Evolutionary conservation across 2,329 filamentous ascomycete species (phyloP), one percentile per base, ranked within the genome.

Genomic region (Phyllosticta citrichinensis): DNA sequence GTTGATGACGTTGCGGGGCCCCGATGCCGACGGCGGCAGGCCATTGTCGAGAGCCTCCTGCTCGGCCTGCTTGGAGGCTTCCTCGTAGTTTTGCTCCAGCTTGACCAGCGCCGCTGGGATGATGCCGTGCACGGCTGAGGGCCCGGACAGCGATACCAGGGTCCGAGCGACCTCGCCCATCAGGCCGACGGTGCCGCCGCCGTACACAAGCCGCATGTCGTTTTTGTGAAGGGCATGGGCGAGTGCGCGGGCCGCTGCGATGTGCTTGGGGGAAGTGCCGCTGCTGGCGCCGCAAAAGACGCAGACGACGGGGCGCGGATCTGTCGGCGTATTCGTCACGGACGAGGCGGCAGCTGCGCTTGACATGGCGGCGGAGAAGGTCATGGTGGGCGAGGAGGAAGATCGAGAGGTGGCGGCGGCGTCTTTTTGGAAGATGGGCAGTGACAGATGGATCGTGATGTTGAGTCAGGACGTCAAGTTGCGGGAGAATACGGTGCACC

Each of bases 91-190:
- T 58, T 81, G 87, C 77, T 97, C 92, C 73, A 87, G 87, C 66
- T 83, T 82, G 53, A 97, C 85, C 5, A 99, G 83, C 0, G 93
- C 88, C 57, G 87, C 83, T 5, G 94, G 94, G 69, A 99, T 97
- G 72, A 99, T 89, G 70, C 94, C 94, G 77, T 97, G 93, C 17
- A 97, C 94, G 12, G 87, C 77, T 57, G 85, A 74, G 0, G 92
- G 90, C 2, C 94, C 93, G 5, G 87, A 86, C 64, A 97, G 84
- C 0, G 87, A 81, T 66, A 95, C 91, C 27, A 99, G 85, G 0
- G 90, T 92, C 68, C 87, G 87, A 54, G 94, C 91, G 11, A 97
- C 76, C 72, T 97, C 91, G 70, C 94, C 94, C 94, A 99, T 99
- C 54, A 99, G 82, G 10, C 94, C 94, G 47, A 91, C 85, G 2